Base-by-base conservation (phyloP, 108 stramenopile genomes). In the Fragilariopsis cylindrus region DNA sequence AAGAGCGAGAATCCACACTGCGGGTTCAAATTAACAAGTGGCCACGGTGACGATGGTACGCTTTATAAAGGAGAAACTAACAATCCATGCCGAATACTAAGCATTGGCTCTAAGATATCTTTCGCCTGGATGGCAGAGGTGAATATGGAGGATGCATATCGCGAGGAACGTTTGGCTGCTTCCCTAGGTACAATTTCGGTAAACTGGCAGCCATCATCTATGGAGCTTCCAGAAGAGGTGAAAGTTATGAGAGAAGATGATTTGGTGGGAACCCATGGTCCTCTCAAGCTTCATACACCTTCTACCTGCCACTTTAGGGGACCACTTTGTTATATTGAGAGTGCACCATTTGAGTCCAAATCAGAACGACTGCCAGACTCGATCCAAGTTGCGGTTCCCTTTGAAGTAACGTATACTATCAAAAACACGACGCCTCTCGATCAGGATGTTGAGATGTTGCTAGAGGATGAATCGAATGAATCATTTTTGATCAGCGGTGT, bases 321-420 rank as follows among this genome's bases (percentile, higher is more conserved):
- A 39, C 94, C 94, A 43, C 74, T 69, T 43, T 91, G 85, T 60
- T 80, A 81, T 63, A 73, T 95, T 53, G 81, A 91, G 69, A 78
- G 76, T 57, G 84, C 90, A 11, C 94, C 90, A 0, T 92, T 95
- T 53, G 70, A 83, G 49, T 84, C 84, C n/a, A 80, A 50, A 46
- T 39, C 89, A 11, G 49, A 81, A 1, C 65, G 70, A 11, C 63
- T 77, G 46, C 87, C 88, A 48, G 57, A 81, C 1, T 57, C 76
- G 19, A 81, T 88, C n/a, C 72, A 75, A 43, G 87, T 91, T 8
- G 82, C 88, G 30, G 67, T 69, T 48, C 94, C 91, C 2, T 91
- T 95, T 64, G 74, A 82, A 48, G 73, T 95, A 13, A 73, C 57
- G 7, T 95, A 92, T 55, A 62, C 58, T 52, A 73, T 95, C 30